Percentiles rank a stretch among this genome's conserved stretches.
phyloP scores from a whole-genome alignment of 192 early-diverging fungal genomes.

The Backusella psychrophila region DNA sequence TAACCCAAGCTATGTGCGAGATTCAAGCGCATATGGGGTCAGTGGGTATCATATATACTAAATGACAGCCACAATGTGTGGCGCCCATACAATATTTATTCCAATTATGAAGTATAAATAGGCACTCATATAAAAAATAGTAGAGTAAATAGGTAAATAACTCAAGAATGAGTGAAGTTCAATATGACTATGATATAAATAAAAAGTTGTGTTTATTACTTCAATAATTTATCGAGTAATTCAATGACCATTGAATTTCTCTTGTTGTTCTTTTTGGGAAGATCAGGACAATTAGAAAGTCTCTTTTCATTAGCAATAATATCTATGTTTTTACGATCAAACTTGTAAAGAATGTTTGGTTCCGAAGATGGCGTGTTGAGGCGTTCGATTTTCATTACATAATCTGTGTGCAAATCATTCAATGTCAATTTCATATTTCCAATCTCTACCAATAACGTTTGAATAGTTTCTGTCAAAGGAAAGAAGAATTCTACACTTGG shows the following conservation, averaged over 20 bases:
- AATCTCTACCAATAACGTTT: conserved; percentile 49
- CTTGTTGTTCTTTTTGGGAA: background rate
- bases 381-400: conserved; percentile 57
- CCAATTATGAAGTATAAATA: background rate
- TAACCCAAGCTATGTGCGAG: too few species aligned
- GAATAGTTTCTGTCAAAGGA: conserved; percentile 41
- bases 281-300: background rate
- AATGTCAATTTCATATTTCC: conserved; percentile 52
- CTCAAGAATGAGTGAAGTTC: background rate
- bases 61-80: too few species aligned
- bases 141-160: background rate
- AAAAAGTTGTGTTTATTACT: background rate
- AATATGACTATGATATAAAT: background rate
- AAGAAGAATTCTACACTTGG: conserved; percentile 37
- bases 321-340: background rate
- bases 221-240: background rate
- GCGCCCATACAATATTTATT: background rate
- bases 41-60: too few species aligned
- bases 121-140: background rate
- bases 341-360: background rate
- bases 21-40: too few species aligned
- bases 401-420: conserved; percentile 57
- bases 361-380: conserved; percentile 20
- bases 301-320: background rate
- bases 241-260: background rate